These are phyloP conservation scores for Cylindrodendrum hubeiense DNA, from an alignment of 2,329 filamentous ascomycete species.

Conservation along the genomic window DNA sequence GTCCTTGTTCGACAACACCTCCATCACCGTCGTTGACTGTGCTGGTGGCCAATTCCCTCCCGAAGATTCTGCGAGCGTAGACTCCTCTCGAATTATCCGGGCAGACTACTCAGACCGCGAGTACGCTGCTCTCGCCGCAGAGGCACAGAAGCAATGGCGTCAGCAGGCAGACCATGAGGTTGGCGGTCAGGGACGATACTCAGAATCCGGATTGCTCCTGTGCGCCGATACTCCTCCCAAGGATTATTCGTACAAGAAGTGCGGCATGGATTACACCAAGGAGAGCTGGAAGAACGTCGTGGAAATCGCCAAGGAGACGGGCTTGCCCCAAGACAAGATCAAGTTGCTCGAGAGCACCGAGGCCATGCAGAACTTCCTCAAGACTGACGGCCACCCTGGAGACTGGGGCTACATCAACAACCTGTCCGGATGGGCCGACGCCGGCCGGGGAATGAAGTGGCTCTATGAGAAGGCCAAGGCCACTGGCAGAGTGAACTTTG, in stretches of 20 bases:
- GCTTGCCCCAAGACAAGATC: conserved; percentile 54
- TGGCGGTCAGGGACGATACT: conserved; percentile 75
- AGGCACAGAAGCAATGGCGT: conserved; percentile 79
- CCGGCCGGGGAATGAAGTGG: conserved; percentile 77
- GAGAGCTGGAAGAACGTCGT: conserved; percentile 73
- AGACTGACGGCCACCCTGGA: conserved; percentile 66
- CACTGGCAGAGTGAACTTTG: conserved; percentile 67
- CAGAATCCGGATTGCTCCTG: conserved; percentile 76
- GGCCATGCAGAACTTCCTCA: conserved; percentile 59
- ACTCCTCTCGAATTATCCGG: conserved; percentile 74
- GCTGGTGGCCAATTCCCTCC: conserved; percentile 69
- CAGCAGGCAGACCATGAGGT: conserved; percentile 66
- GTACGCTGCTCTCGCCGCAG: conserved; percentile 80
- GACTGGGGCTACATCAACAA: conserved; percentile 81
- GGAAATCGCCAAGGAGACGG: conserved; percentile 57
- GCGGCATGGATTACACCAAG: conserved; percentile 69
- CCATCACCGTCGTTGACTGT: conserved; percentile 72
- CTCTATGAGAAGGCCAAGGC: conserved; percentile 66
- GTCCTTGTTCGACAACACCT: conserved; percentile 63
- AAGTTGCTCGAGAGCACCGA: conserved; percentile 58
- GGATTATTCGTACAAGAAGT: conserved; percentile 50
- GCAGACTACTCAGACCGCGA: conserved; percentile 84
- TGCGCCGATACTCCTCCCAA: conserved; percentile 63
- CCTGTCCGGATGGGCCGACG: conserved; percentile 84
- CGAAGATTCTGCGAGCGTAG: conserved; percentile 70